A percentile compares a stretch with the other conserved stretches of the same genome.
Evolutionary conservation across 2,329 filamentous ascomycete species (phyloP).

Genomic region (Podosphaera fusca): DNA sequence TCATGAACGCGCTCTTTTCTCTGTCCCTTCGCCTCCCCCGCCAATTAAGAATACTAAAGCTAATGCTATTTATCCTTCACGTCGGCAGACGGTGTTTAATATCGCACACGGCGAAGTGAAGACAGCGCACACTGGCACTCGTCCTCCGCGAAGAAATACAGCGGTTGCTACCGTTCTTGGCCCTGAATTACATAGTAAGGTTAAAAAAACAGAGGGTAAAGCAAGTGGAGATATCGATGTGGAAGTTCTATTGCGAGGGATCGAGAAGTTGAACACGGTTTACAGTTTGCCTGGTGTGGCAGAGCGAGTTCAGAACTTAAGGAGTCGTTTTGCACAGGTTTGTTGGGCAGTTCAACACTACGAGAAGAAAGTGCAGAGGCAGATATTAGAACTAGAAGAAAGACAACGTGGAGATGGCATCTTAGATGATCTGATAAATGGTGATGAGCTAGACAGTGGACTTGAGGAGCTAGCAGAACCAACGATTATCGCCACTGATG

Average conservation of each 20-base stretch:
- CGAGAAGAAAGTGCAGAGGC: constrained; percentile 56
- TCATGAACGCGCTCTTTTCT: constrained; percentile 88
- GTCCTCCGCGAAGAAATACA: constrained; percentile 43
- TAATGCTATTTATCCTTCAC: constrained; percentile 22
- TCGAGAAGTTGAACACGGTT: constrained; percentile 73
- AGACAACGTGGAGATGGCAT: constrained; percentile 41
- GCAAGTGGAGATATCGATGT: constrained; percentile 71
- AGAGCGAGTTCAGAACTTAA: constrained; percentile 51
- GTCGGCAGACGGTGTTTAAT: constrained; percentile 43
- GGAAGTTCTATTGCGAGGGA: constrained; percentile 60
- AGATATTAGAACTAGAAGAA: constrained; percentile 46
- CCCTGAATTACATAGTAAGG: constrained; percentile 62
- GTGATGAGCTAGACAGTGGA: constrained; percentile 27
- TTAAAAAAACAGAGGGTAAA: constrained; percentile 32
- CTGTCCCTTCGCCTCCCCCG: constrained; percentile 40
- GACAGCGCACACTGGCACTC: constrained; percentile 24
- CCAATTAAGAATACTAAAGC: constrained; percentile 22
- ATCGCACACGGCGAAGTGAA: constrained; percentile 36
- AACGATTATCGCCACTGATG: constrained; percentile 30
- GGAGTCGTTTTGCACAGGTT: constrained; percentile 48
- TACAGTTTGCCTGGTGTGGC: constrained; percentile 62
- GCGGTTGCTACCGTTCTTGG: constrained; percentile 80
- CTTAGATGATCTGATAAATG: constrained; percentile 24
- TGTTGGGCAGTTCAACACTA: constrained; percentile 56
- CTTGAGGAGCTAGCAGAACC: constrained; percentile 17